Base-by-base conservation (phyloP, 495 filamentous ascomycete genomes). In the Parmelia sp. region DNA sequence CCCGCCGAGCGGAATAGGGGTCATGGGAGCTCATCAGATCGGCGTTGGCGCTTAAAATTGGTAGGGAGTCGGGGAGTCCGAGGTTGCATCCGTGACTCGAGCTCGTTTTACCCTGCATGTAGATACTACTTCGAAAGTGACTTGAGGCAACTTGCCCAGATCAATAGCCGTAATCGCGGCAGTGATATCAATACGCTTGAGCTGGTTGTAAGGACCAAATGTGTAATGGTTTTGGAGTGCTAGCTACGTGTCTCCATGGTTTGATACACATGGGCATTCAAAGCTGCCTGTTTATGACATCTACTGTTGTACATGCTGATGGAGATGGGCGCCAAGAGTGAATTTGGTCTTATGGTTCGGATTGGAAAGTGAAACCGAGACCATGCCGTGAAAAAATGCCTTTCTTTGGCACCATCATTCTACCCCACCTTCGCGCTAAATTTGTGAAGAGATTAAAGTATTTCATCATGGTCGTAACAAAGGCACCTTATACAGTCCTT, bases 301-400 rank as follows among this genome's bases (percentile, higher is more conserved):
- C n/a, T n/a, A n/a, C n/a, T n/a, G n/a, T n/a, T n/a, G n/a, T n/a
- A n/a, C n/a, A n/a, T n/a, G n/a, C n/a, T n/a, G 0, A 25, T 10
- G 14, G n/a, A 25, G n/a, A 11, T 23, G 29, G 27, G 25, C 49
- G 49, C 49, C 27, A 53, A 29, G 14, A 25, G 49, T 6, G 25
- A 14, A 29, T 53, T 53, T 29, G 49, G 14, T 53, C 23, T 25
- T 23, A 12, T 17, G 4, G 4, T 31, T 23, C 0, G 33, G 2
- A 10, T 0, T 33, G 29, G 51, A 55, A 55, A 33, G 1, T 55
- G 5, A 29, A 55, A 33, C 27, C 51, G 51, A 33, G 51, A 29
- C 47, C n/a, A n/a, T 4, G 51, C 51, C 51, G 51, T 55, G 51
- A 55, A 55, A 55, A 55, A 55, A 2, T 55, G 27, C 51, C 51